Conservation (phyloP, 1,139 yeast species). For the Pichia sp. region DNA sequence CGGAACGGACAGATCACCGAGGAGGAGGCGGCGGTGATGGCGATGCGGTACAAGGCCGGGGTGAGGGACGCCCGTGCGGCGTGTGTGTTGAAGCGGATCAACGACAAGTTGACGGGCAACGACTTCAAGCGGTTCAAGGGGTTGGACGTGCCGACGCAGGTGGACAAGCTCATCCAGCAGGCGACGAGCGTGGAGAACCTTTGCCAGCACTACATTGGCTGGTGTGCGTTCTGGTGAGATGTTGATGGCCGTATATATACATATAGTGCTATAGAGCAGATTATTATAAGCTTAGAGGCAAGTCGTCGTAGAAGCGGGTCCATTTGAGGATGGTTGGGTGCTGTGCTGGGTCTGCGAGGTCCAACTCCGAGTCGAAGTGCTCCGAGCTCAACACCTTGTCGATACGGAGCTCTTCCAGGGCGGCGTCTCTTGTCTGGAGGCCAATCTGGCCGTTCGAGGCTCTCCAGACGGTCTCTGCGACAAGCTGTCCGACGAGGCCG, state of each 20-base stretch:
- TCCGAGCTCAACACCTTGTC: slow-evolving; percentile 44
- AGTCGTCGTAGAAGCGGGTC: slow-evolving; percentile 20
- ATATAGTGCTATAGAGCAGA: too few relatives aligned
- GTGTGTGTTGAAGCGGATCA: slow-evolving; percentile 81
- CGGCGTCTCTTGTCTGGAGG: slow-evolving; percentile 26
- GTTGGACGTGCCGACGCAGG: slow-evolving; percentile 83
- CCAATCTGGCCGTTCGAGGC: slow-evolving; percentile 21
- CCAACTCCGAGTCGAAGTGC: slow-evolving; percentile 50
- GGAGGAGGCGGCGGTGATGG: slow-evolving; percentile 66
- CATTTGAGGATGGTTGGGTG: slow-evolving; percentile 42
- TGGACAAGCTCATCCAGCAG: slow-evolving; percentile 88
- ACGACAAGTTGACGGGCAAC: slow-evolving; percentile 89
- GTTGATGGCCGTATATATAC: background rate
- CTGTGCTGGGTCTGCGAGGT: slow-evolving; percentile 30
- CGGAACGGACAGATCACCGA: slow-evolving; percentile 74
- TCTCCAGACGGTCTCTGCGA: slow-evolving; percentile 41
- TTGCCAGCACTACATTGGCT: slow-evolving; percentile 95
- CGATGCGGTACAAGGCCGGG: slow-evolving; percentile 72
- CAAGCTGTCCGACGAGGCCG: slow-evolving; percentile 54
- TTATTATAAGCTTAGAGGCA: background rate
- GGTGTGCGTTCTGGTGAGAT: slow-evolving; percentile 98
- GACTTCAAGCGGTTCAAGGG: slow-evolving; percentile 74
- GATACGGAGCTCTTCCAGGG: slow-evolving; percentile 49
- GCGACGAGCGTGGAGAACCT: slow-evolving; percentile 95
- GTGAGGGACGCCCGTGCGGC: slow-evolving; percentile 88